Evolutionary conservation across 345 rosid species (phyloP), one percentile per base, ranked within the genome.

Genomic region (Cardiospermum halicacabum): DNA sequence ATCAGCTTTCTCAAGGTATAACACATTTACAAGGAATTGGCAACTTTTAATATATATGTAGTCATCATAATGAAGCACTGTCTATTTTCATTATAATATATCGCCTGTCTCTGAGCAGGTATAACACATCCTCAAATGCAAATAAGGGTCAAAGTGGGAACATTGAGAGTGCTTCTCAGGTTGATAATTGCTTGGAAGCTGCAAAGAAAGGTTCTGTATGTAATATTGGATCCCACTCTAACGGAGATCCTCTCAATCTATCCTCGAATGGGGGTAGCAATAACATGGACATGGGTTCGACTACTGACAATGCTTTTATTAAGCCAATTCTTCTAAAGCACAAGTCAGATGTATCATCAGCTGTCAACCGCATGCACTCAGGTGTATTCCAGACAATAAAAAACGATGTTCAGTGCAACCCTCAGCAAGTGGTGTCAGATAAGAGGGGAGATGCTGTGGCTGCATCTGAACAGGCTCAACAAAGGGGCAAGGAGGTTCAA

Each of bases 1-100:
- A 21, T 82, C 87, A 56, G 84, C 87, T 54, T 82, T 82, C 78
- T 82, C 84, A 48, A 82, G 82, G 87, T 80, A 79, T 22, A 51
- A 27, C 36, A 25, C 56, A 65, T 18, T 19, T 56, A 18, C 43
- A 57, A 27, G 16, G 48, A 62, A 45, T 19, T 53, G 27, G 18
- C n/a, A 16, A 24, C n/a, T 58, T 34, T 43, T 1, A 6, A 43
- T 74, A 25, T 64, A 40, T 45, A 15, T 31, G 3, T 16, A 10
- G 48, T 32, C 47, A 58, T 53, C 47, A 62, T 59, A 58, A 10
- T 30, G 16, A 25, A 60, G 56, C 53, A 51, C 57, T 50, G 54
- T 62, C 7, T 63, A 28, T 61, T 65, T 51, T 30, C 11, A 19
- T 15, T 31, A 47, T 62, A 30, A 19, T 65, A 16, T 18, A 26